Conservation (phyloP, 225 moss, liverwort and hornwort species). For the Climacium dendroides region DNA sequence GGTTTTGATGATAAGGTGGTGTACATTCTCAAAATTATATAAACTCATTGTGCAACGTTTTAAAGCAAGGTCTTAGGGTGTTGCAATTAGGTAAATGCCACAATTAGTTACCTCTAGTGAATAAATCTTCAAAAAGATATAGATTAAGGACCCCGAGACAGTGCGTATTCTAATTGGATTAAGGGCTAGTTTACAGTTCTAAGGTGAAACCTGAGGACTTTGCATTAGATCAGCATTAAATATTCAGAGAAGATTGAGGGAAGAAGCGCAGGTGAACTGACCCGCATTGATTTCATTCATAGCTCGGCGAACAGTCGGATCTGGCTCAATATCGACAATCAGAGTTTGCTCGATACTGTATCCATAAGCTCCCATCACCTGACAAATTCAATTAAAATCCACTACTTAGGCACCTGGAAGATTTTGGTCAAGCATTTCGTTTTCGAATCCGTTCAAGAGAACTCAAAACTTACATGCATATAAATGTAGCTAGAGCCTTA, state of each 20-base stretch:
- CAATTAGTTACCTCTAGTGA: not conserved
- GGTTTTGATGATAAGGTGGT: not conserved
- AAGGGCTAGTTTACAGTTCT: not conserved
- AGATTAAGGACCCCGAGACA: not conserved
- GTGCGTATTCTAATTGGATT: not conserved
- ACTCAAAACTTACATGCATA: not conserved
- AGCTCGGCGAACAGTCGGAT: constrained; percentile 68
- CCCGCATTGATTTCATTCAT: constrained; percentile 99
- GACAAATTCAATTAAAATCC: not conserved
- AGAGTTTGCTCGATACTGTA: constrained; percentile 90
- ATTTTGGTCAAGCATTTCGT: not conserved
- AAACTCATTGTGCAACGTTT: not conserved
- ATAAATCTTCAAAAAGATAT: not conserved
- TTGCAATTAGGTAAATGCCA: not conserved
- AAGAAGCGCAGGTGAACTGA: not conserved
- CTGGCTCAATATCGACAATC: constrained; percentile 89
- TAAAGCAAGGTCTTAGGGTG: not conserved
- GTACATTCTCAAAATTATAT: not conserved
- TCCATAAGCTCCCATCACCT: constrained; percentile 96
- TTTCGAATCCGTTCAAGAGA: not conserved
- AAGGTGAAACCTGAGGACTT: not conserved
- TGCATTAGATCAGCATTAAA: not conserved
- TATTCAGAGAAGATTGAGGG: not conserved
- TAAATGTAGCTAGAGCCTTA: not conserved
- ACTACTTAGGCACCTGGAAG: not conserved